A percentile compares a stretch with the other conserved stretches of the same genome.
phyloP scores from a whole-genome alignment of 768 basidiomycete species.

The Cantharellus cinnabarinus region DNA sequence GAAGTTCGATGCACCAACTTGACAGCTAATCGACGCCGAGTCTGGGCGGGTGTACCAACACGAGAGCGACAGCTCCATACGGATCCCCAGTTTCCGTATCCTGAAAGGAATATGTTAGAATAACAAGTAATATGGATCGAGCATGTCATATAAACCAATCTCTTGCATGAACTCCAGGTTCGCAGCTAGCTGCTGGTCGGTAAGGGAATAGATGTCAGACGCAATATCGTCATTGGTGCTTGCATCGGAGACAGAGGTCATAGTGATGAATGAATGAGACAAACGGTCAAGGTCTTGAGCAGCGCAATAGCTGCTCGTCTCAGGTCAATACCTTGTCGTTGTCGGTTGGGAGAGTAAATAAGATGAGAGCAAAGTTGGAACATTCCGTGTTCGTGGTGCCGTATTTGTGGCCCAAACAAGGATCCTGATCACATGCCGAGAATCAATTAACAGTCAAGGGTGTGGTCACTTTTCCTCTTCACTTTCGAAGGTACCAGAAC shows the following conservation, averaged over 20 bases:
- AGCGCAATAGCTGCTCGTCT: too few relatives aligned
- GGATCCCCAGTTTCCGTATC: conserved; percentile 84
- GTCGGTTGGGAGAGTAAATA: too few relatives aligned
- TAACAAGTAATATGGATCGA: not conserved
- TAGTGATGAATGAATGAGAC: not conserved
- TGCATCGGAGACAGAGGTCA: not conserved
- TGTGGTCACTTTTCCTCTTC: too few relatives aligned
- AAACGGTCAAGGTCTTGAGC: too few relatives aligned
- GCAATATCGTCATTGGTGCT: not conserved
- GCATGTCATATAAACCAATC: not conserved
- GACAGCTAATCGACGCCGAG: conserved; percentile 46
- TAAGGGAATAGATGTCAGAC: conserved; percentile 7
- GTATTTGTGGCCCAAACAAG: too few relatives aligned
- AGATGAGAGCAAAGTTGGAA: too few relatives aligned
- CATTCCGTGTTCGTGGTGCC: too few relatives aligned
- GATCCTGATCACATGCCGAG: too few relatives aligned
- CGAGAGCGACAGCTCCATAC: conserved; percentile 35
- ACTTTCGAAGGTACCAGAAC: too few relatives aligned
- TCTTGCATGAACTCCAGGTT: conserved; percentile 6
- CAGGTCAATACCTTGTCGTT: too few relatives aligned
- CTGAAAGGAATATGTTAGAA: conserved; percentile 31
- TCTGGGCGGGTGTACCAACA: conserved; percentile 7
- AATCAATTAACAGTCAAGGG: too few relatives aligned
- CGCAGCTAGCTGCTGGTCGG: conserved; percentile 6
- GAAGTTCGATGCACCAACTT: conserved; percentile 81